Conservation (phyloP, 2,329 filamentous ascomycete species). For the Nigrograna mackinnonii region DNA sequence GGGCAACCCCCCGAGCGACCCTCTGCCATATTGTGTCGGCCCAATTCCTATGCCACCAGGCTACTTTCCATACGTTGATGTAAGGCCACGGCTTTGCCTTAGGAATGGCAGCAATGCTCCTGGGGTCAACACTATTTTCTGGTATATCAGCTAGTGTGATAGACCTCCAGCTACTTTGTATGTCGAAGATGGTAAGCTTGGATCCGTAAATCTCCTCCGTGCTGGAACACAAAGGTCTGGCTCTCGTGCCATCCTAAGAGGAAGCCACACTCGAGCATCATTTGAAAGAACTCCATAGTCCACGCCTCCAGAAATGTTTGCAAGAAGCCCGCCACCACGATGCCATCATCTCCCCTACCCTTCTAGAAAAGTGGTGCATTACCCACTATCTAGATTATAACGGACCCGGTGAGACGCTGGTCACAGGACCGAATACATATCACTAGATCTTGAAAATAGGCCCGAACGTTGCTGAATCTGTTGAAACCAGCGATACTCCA, state of each 20-base stretch:
- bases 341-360: slow-evolving; percentile 6
- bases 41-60: slow-evolving; percentile 2
- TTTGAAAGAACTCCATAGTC: slow-evolving; percentile 4
- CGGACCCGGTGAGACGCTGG: slow-evolving; percentile 8
- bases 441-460: slow-evolving; percentile 12
- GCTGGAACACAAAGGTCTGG: slow-evolving; percentile 11
- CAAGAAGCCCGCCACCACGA: slow-evolving; percentile 11
- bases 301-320: slow-evolving; percentile 6
- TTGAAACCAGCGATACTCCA: slow-evolving; percentile 9
- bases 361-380: slow-evolving; percentile 8
- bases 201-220: slow-evolving; percentile 12
- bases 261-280: slow-evolving; percentile 5
- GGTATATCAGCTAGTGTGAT: slow-evolving; percentile 8
- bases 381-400: slow-evolving; percentile 7
- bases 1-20: background rate
- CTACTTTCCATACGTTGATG: slow-evolving; percentile 2
- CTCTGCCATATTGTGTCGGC: background rate
- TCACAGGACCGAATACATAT: slow-evolving; percentile 10
- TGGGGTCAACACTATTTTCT: slow-evolving; percentile 10
- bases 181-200: slow-evolving; percentile 9
- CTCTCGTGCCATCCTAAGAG: slow-evolving; percentile 10
- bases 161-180: slow-evolving; percentile 8
- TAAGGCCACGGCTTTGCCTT: background rate
- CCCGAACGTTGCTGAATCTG: slow-evolving; percentile 9
- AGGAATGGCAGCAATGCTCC: slow-evolving; percentile 4